Evolutionary conservation across 768 basidiomycete species (phyloP).

Genomic region (Russula emetica): DNA sequence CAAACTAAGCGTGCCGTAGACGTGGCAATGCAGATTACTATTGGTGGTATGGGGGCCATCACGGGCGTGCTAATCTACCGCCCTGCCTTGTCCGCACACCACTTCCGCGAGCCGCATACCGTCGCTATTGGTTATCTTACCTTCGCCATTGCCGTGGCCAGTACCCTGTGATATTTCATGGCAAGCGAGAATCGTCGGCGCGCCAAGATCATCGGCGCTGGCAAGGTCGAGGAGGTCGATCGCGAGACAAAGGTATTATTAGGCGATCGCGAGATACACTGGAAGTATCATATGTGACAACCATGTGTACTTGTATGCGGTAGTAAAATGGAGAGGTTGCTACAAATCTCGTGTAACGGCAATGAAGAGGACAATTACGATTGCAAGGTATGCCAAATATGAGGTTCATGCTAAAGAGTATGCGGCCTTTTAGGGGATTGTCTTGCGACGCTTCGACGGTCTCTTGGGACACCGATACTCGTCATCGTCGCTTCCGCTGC

Average conservation of each 20-base stretch:
- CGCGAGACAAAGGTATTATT: conserved; percentile 29
- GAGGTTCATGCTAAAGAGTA: not conserved
- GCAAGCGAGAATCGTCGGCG: conserved; percentile 47
- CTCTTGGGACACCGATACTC: conserved; percentile 43
- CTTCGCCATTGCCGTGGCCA: conserved; percentile 43
- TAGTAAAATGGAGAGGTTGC: not conserved
- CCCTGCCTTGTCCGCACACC: conserved; percentile 43
- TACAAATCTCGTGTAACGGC: not conserved
- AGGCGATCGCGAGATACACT: conserved; percentile 33
- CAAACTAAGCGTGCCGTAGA: conserved; percentile 63
- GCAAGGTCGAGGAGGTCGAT: conserved; percentile 24
- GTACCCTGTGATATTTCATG: conserved; percentile 48
- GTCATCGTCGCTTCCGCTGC: conserved; percentile 51
- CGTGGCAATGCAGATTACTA: conserved; percentile 59
- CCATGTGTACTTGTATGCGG: not conserved
- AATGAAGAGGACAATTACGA: not conserved
- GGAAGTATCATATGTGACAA: conserved; percentile 22
- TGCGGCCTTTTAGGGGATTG: not conserved
- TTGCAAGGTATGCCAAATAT: conserved; percentile 2
- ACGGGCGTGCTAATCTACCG: conserved; percentile 55
- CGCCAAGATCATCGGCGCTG: conserved; percentile 31
- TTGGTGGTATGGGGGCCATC: conserved; percentile 58
- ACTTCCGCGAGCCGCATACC: conserved; percentile 53
- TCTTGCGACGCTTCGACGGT: conserved; percentile 31
- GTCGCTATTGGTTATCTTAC: conserved; percentile 57